Conservation (phyloP, 805 yeast species). For the Saccharomycopsis fodiens region DNA sequence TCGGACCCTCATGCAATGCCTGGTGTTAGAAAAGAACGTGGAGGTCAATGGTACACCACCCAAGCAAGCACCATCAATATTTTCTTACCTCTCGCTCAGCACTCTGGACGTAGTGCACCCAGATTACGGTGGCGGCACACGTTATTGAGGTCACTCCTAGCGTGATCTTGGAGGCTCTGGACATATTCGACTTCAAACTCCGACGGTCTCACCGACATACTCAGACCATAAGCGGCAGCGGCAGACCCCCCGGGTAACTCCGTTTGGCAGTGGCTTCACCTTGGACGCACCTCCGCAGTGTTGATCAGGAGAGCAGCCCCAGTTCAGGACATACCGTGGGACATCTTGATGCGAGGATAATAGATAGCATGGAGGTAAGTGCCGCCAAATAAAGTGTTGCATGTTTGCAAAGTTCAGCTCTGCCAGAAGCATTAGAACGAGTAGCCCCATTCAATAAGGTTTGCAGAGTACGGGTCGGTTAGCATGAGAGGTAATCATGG, state of each 20-base stretch:
- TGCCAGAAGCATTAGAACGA: too few species aligned
- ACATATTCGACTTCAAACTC: too few species aligned
- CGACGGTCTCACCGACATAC: not conserved
- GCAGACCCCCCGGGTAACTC: not conserved
- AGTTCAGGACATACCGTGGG: too few species aligned
- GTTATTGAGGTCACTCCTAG: conserved; percentile 49
- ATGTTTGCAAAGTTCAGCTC: too few species aligned
- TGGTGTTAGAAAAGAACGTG: conserved; percentile 19
- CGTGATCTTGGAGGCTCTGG: conserved; percentile 72
- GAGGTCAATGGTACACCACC: not conserved
- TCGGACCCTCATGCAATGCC: conserved; percentile 76
- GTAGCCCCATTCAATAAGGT: too few species aligned
- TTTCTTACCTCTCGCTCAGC: conserved; percentile 52
- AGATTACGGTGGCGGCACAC: conserved; percentile 53
- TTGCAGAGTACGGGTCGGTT: too few species aligned
- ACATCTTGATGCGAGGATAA: too few species aligned
- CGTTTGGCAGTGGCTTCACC: not conserved
- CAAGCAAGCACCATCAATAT: not conserved
- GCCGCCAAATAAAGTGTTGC: too few species aligned
- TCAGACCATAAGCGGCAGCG: too few species aligned
- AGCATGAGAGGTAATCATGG: too few species aligned
- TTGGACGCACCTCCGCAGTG: not conserved
- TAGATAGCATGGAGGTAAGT: too few species aligned
- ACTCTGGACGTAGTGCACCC: conserved; percentile 64
- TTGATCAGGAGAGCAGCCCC: not conserved